Conservation (phyloP, 768 basidiomycete genomes). For the Boletus coccyginus region DNA sequence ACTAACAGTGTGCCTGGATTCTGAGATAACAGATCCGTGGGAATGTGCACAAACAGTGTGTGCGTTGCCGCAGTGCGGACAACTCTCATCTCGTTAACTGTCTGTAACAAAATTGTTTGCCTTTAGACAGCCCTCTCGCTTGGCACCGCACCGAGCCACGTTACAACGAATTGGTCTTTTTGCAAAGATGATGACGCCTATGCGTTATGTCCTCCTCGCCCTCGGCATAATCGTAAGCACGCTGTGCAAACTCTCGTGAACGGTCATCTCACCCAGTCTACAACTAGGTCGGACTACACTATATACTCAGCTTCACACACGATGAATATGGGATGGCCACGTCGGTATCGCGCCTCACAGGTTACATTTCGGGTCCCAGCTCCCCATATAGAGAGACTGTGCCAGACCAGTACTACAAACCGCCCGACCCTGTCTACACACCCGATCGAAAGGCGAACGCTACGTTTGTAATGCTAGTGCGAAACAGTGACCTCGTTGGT, state of each 20-base stretch:
- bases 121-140: neutral
- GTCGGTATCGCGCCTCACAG: conserved; percentile 34
- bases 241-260: neutral
- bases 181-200: conserved; percentile 54
- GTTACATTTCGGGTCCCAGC: conserved; percentile 18
- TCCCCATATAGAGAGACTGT: conserved; percentile 60
- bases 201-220: conserved; percentile 53
- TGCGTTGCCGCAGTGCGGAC: no score
- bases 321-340: conserved; percentile 43
- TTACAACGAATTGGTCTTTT: neutral
- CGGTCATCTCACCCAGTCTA: conserved; percentile 7
- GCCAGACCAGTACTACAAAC: conserved; percentile 55
- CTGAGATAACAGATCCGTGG: no score
- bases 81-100: no score
- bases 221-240: conserved; percentile 45
- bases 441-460: conserved; percentile 74
- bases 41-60: no score
- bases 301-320: conserved; percentile 41
- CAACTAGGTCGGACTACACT: conserved; percentile 38
- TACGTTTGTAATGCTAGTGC: conserved; percentile 75
- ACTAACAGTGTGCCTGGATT: no score
- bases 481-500: conserved; percentile 61
- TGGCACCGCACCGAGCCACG: no score
- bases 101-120: neutral
- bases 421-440: conserved; percentile 33